Evolutionary conservation across 768 basidiomycete genomes (phyloP), one percentile per base, ranked within the genome.

Genomic region (Cubamyces lactineus): DNA sequence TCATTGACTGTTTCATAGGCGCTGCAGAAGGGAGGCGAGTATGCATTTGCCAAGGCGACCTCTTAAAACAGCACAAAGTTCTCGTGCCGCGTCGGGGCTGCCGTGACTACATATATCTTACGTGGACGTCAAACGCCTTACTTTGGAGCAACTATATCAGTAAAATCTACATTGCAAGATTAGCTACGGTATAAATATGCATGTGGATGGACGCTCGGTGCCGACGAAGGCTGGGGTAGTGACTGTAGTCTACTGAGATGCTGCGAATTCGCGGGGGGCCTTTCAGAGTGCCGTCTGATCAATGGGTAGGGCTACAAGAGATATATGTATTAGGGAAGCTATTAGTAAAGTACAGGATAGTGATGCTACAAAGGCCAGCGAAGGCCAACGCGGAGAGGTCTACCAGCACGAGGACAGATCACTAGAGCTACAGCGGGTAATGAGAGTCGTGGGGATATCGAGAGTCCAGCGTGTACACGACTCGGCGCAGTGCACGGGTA

Each of bases 1-100:
- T 17, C 23, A 48, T 40, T 23, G 21, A 45, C 12, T 42, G 50
- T 38, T 19, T 38, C 34, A 2, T 56, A 68, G 69, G 65, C 57
- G 2, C 24, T 68, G 12, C 66, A 74, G 62, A 75, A 69, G 55
- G 73, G 74, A n/a, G 75, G 75, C 34, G 63, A 72, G 45, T 76
- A 75, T 60, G 63, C 66, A 6, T 75, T 70, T 59, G 71, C 62
- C 24, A 65, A 51, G 40, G 39, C 28, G n/a, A 16, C 19, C 0
- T 41, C 49, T 7, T 45, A 21, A 53, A 17, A 13, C n/a, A 34
- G 34, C 34, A 34, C 34, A 34, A 34, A 4, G 34, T 34, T 34
- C 11, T 9, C 34, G 34, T 6, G 34, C 34, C 11, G 34, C 34
- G 11, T 34, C 34, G 34, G 34, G 34, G 6, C 34, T 34, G 34